Base-by-base conservation (phyloP, 768 basidiomycete species). In the Tulasnella sp. region DNA sequence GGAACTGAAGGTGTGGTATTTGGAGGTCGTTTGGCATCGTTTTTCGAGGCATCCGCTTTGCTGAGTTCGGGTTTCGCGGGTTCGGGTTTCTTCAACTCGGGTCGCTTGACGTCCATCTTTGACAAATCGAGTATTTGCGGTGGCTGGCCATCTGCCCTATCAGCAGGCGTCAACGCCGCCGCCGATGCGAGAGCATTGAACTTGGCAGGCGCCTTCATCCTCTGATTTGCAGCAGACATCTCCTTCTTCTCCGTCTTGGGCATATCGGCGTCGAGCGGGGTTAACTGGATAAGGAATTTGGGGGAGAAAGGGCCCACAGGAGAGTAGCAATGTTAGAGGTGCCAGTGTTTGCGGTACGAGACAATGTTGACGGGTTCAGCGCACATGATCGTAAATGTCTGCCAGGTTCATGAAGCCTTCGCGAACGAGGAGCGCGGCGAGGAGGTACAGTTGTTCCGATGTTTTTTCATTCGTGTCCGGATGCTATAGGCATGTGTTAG, bases 321-420 rank as follows among this genome's bases (percentile, higher is more conserved):
- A 36, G 21, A 39, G 35, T 52, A 12, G 21, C 12, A 46, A 53
- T 23, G 15, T 61, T 41, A 54, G 31, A 9, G 27, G 46, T 37
- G 32, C 39, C 32, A 48, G 39, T 8, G 40, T 51, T 58, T 57
- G 29, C 6, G 4, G 27, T 2, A 6, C 23, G 15, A 9, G 27
- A 3, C 8, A 40, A 37, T 35, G 29, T 17, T 39, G 7, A 27
- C 19, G 9, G 25, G 70, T 23, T 43, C 7, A 19, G 32, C 83
- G 63, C 65, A 93, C 91, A 71, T 98, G 93, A n/a, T 86, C 81
- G 70, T 91, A 91, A 9, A 99, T 69, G 66, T 96, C 94, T 65
- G 90, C 83, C 7, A 94, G 69, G 2, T 82, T 78, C 56, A 98
- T 78, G 65, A 93, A 86, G 2, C 86, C 85, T 69, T 97, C 87